Conservation (phyloP, 352 stramenopile species). For the Phytophthora hibernalis region DNA sequence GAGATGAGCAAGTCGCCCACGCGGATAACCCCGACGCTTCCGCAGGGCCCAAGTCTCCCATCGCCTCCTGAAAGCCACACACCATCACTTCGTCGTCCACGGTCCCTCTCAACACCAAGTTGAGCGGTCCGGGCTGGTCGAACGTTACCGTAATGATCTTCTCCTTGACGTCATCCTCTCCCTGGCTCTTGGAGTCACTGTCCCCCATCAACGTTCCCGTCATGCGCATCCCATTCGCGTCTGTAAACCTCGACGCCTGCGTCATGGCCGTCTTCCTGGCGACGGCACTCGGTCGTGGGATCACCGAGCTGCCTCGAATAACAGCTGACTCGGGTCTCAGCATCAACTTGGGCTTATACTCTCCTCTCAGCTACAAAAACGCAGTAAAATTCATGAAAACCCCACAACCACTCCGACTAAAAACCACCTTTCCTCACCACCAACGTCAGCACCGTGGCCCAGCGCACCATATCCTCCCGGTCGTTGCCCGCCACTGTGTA, state of each 20-base stretch:
- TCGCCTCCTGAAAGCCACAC: constrained; percentile 72
- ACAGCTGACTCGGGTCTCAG: constrained; percentile 84
- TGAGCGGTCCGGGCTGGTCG: constrained; percentile 73
- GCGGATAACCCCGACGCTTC: constrained; percentile 78
- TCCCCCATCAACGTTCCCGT: constrained; percentile 60
- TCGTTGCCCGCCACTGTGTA: constrained; percentile 89
- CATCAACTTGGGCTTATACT: constrained; percentile 93
- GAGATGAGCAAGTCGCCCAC: constrained; percentile 86
- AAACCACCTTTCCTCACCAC: constrained; percentile 48
- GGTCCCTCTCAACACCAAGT: constrained; percentile 80
- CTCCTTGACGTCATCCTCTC: constrained; percentile 81
- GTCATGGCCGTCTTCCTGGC: constrained; percentile 76
- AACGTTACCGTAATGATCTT: constrained; percentile 92
- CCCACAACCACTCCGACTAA: constrained; percentile 3
- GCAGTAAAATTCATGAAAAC: neutral
- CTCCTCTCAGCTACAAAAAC: constrained; percentile 62
- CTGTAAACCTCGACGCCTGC: constrained; percentile 75
- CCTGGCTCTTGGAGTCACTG: constrained; percentile 54
- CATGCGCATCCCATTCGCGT: constrained; percentile 83
- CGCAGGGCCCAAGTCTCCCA: constrained; percentile 48
- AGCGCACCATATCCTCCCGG: constrained; percentile 90
- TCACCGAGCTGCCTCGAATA: constrained; percentile 87
- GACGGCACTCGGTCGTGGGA: constrained; percentile 72
- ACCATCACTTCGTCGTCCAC: constrained; percentile 92
- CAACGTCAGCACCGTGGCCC: constrained; percentile 86